Conservation (phyloP, 2,329 filamentous ascomycete genomes). For the Fusarium piperis region DNA sequence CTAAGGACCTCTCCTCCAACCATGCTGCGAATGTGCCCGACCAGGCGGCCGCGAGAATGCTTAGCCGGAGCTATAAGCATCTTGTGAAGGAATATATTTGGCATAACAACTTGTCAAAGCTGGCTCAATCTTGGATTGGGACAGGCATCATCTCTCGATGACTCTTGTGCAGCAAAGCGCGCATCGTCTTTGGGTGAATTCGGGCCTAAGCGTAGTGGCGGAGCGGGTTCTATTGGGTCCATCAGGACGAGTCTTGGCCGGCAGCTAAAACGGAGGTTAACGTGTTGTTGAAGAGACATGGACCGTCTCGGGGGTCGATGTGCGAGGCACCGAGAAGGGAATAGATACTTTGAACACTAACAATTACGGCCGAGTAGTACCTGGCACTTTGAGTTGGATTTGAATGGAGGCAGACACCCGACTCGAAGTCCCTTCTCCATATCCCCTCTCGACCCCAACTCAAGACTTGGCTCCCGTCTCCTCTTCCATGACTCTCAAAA, state of each 20-base stretch:
- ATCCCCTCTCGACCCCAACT: conserved; percentile 1
- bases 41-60: not conserved
- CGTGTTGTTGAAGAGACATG: conserved; percentile 9
- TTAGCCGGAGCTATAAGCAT: not conserved
- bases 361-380: not conserved
- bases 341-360: conserved; percentile 27
- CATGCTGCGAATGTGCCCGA: not conserved
- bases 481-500: conserved; percentile 19
- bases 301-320: conserved; percentile 25
- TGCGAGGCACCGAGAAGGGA: conserved; percentile 20
- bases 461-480: not conserved
- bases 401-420: not conserved
- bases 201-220: conserved; percentile 35
- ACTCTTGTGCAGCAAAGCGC: conserved; percentile 24
- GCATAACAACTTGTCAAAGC: not conserved
- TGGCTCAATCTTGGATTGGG: not conserved
- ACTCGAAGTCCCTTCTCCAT: conserved; percentile 3
- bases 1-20: not conserved
- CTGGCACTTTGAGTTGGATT: not conserved
- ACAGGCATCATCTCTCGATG: not conserved
- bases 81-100: not conserved
- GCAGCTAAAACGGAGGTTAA: conserved; percentile 6
- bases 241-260: conserved; percentile 30
- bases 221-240: conserved; percentile 17
- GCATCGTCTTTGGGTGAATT: conserved; percentile 30